Base-by-base conservation (phyloP, 2,329 filamentous ascomycete species). In the Botrytis paeoniae region DNA sequence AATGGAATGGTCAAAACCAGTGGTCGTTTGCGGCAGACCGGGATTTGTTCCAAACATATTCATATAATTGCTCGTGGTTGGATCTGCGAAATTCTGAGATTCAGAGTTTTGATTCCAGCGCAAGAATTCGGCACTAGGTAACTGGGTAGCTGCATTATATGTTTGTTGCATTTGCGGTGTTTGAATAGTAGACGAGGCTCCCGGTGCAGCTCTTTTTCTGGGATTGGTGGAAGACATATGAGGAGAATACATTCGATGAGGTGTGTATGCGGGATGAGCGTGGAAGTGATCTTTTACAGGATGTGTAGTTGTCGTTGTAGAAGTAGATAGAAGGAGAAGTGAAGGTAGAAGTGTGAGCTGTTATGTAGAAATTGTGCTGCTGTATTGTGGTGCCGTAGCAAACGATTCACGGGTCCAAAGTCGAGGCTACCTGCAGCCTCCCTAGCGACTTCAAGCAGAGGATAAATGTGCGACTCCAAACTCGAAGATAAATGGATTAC, bases 201-300 rank as follows among this genome's bases (percentile, higher is more conserved):
- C 92, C 73, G 93, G 91, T 64, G 93, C 92, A 77, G 91, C 86
- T 81, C 93, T 88, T 85, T 96, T 96, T 82, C 92, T 84, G 32
- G 86, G 81, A 75, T 88, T 88, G 63, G 84, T 82, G 73, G 87
- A 76, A 79, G 79, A 75, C 80, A 80, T 80, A 41, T 68, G 75
- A 74, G 41, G 75, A 74, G 45, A 66, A 74, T 74, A 69, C 74
- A 77, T 76, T 73, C 75, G 75, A 73, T 69, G 39, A 57, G 37
- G 20, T 41, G 48, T 64, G 14, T 60, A 4, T 39, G 65, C 32
- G 66, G 25, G 43, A 20, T 29, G 20, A 59, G 37, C 39, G 51
- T 35, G 39, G 43, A 37, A 20, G 37, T 41, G 37, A 60, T 61
- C 32, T 59, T 72, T 4, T 35, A 22, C 70, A 20, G 35, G 48